These are phyloP conservation scores for Abrus precatorius DNA, from an alignment of 306 rosid species.

Conservation along the genomic window DNA sequence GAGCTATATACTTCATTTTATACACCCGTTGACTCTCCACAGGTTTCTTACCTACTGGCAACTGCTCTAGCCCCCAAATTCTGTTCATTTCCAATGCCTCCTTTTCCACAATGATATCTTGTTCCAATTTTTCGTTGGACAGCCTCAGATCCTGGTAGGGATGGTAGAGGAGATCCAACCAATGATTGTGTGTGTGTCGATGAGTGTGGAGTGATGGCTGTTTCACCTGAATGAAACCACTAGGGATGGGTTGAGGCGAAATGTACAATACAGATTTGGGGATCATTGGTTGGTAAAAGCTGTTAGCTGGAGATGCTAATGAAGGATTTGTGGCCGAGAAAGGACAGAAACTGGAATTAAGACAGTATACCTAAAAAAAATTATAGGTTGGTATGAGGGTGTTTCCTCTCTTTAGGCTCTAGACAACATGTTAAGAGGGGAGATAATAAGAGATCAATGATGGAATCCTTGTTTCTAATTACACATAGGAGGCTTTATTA, in stretches of 20 bases:
- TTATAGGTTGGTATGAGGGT: not conserved
- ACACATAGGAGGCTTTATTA: not conserved
- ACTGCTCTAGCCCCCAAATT: too few relatives aligned
- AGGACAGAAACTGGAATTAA: not conserved
- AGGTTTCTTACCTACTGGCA: too few relatives aligned
- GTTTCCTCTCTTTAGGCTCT: not conserved
- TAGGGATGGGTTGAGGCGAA: not conserved
- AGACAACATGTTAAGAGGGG: not conserved
- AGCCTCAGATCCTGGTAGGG: not conserved
- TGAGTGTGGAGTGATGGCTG: not conserved
- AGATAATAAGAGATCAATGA: not conserved
- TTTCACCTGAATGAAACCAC: not conserved
- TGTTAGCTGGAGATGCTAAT: not conserved
- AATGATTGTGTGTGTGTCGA: not conserved
- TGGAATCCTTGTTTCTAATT: not conserved
- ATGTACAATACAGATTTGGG: not conserved
- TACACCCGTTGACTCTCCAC: not conserved
- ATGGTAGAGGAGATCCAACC: slow-evolving; percentile 8
- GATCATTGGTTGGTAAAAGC: not conserved
- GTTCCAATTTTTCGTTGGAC: not conserved
- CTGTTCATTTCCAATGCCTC: not conserved
- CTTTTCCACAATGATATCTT: not conserved
- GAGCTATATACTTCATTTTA: not conserved
- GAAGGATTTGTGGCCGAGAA: not conserved
- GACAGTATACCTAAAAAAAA: not conserved